Evolutionary conservation across 2,329 filamentous ascomycete species (phyloP).

Genomic region (Amauroascus verrucosus): DNA sequence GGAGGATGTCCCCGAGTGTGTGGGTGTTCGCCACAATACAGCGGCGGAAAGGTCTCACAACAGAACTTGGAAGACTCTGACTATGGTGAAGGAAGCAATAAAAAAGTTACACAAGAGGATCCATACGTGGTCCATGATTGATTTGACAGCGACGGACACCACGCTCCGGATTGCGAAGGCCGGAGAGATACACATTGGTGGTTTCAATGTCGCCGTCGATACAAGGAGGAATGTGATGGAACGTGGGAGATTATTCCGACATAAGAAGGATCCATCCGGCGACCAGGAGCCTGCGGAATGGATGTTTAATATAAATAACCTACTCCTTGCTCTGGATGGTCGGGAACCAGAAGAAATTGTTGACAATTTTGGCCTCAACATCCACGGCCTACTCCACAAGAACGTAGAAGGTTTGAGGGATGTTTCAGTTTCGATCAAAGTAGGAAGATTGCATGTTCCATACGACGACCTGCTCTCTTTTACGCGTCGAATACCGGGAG

Average conservation of each 20-base stretch:
- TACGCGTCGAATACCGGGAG: slow-evolving; percentile 26
- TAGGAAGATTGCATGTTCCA: slow-evolving; percentile 81
- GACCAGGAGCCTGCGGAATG: slow-evolving; percentile 77
- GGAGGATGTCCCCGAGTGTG: neutral
- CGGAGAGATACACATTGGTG: slow-evolving; percentile 74
- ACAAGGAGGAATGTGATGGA: slow-evolving; percentile 87
- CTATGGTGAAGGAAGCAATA: slow-evolving; percentile 67
- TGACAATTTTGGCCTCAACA: slow-evolving; percentile 76
- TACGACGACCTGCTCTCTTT: slow-evolving; percentile 66
- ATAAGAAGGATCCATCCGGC: slow-evolving; percentile 54
- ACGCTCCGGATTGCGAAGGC: slow-evolving; percentile 68
- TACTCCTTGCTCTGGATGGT: slow-evolving; percentile 79
- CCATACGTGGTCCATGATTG: slow-evolving; percentile 78
- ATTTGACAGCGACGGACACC: slow-evolving; percentile 74
- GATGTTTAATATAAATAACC: slow-evolving; percentile 75
- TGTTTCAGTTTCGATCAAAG: slow-evolving; percentile 78
- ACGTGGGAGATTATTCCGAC: slow-evolving; percentile 76
- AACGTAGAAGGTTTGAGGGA: slow-evolving; percentile 79
- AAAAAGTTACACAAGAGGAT: slow-evolving; percentile 80
- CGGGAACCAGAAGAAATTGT: slow-evolving; percentile 76
- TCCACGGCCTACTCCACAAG: slow-evolving; percentile 82
- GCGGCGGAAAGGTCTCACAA: slow-evolving; percentile 38
- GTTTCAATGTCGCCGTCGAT: slow-evolving; percentile 76
- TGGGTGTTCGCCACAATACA: slow-evolving; percentile 1
- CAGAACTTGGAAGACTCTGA: slow-evolving; percentile 72